Evolutionary conservation across 768 basidiomycete species (phyloP), one percentile per base, ranked within the genome.

Genomic region (Russula sp.): DNA sequence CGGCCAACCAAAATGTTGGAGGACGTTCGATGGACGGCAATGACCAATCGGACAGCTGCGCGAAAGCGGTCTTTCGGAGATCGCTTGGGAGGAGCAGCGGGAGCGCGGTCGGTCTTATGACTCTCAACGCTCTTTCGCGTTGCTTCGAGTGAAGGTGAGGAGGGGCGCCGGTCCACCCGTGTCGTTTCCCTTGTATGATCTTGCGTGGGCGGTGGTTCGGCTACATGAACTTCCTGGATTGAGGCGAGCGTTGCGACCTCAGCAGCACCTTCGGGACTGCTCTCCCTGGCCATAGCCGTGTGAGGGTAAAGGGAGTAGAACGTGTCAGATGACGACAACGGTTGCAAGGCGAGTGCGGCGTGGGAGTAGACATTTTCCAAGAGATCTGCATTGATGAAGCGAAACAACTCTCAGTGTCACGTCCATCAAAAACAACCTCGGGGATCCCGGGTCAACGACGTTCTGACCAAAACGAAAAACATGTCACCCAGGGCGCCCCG

Each of bases 11-110:
- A 61, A 62, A 75, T 68, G 72, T 77, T 61, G 2, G 72, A 72
- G 26, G 84, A 80, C 40, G 84, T 81, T 20, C 83, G 83, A 64
- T 79, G 80, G 77, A 89, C 79, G 10, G 82, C 77, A 59, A 90
- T 87, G 51, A 89, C 80, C 73, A 84, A 87, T 61, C 80, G 81
- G 42, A 83, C 87, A 0, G 80, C 77, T 1, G 78, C 70, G 16
- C 82, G 79, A 72, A 89, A 88, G 46, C 76, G 77, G 20, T 84
- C 83, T 20, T 71, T 76, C 0, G 87, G 82, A 1, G 78, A 69
- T 32, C 4, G 40, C 26, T 58, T 57, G 57, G n/a, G 55, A 22
- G n/a, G 55, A 22, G 28, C 18, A 10, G 73, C 20, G 6, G 30
- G 30, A 13, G 28, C 20, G 10, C 49, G 62, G 51, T 50, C 51